A percentile compares a stretch with the other conserved stretches of the same genome.
Evolutionary conservation across 225 moss, liverwort and hornwort genomes (phyloP).

Genomic region (Neckera pumila): DNA sequence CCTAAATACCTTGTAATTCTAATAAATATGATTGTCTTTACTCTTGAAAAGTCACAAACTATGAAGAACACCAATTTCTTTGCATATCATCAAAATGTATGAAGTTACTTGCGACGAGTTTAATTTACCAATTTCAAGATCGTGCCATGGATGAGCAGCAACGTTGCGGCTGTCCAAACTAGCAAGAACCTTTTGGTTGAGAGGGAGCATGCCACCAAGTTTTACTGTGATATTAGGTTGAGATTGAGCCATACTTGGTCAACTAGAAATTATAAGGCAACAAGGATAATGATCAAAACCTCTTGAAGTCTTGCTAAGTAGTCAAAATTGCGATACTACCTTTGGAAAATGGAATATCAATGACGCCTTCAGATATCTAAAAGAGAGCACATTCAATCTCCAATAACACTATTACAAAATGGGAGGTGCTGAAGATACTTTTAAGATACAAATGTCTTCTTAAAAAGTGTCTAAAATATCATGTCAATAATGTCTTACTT

Average conservation of each 20-base stretch:
- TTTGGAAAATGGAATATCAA: not conserved
- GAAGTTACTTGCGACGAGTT: no score
- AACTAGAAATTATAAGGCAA: not conserved
- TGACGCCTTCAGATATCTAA: not conserved
- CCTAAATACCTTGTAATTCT: not conserved
- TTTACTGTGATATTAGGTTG: slow-evolving; percentile 9
- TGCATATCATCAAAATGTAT: not conserved
- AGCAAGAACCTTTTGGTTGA: slow-evolving; percentile 41
- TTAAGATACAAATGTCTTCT: no score
- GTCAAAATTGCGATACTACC: not conserved
- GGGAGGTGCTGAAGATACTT: not conserved
- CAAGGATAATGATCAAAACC: not conserved
- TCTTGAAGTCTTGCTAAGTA: not conserved
- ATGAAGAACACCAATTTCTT: not conserved
- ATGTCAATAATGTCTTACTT: not conserved
- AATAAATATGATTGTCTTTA: not conserved
- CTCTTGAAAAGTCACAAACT: not conserved
- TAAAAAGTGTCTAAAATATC: not conserved
- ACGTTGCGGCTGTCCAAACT: slow-evolving; percentile 67
- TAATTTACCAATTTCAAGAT: no score
- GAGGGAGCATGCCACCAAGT: slow-evolving; percentile 24
- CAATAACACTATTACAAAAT: not conserved
- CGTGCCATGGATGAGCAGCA: slow-evolving; percentile 9
- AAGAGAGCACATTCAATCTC: not conserved
- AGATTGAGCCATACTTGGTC: not conserved